Conservation (phyloP, 257 asterid genomes). For the Solanum habrochaites region DNA sequence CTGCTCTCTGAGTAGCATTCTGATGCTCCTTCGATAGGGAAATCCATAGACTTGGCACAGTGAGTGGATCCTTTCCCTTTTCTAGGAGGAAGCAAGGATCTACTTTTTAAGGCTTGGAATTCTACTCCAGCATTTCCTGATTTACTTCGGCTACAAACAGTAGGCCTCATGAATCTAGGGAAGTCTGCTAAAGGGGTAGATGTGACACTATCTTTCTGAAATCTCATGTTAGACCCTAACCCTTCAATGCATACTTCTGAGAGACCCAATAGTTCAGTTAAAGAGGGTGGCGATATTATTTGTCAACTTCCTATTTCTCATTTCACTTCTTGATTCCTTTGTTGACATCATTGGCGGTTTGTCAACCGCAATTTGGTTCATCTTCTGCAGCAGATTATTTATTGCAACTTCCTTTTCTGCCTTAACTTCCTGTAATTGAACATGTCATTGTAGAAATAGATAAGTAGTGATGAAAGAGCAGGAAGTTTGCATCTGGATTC, state of each 20-base stretch:
- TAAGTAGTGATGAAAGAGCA: background rate
- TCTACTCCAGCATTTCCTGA: background rate
- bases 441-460: background rate
- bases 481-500: background rate
- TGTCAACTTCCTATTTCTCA: background rate
- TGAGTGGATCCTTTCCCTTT: background rate
- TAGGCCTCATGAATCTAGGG: slow-evolving; percentile 13
- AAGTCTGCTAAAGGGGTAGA: background rate
- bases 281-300: background rate
- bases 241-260: background rate
- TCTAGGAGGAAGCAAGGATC: background rate
- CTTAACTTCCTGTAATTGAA: background rate
- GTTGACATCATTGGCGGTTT: background rate
- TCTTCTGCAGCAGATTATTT: slow-evolving; percentile 7
- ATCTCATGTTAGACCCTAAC: background rate
- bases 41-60: slow-evolving; percentile 1
- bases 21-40: background rate
- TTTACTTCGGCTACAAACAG: slow-evolving; percentile 4
- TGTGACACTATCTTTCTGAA: background rate
- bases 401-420: slow-evolving; percentile 3
- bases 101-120: background rate
- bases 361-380: background rate
- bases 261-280: background rate
- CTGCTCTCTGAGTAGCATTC: slow-evolving; percentile 5
- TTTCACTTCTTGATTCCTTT: background rate